Percentiles rank a stretch among this genome's conserved stretches.
Evolutionary conservation across 2,329 filamentous ascomycete genomes (phyloP).

Genomic region (Ramichloridium luteum): DNA sequence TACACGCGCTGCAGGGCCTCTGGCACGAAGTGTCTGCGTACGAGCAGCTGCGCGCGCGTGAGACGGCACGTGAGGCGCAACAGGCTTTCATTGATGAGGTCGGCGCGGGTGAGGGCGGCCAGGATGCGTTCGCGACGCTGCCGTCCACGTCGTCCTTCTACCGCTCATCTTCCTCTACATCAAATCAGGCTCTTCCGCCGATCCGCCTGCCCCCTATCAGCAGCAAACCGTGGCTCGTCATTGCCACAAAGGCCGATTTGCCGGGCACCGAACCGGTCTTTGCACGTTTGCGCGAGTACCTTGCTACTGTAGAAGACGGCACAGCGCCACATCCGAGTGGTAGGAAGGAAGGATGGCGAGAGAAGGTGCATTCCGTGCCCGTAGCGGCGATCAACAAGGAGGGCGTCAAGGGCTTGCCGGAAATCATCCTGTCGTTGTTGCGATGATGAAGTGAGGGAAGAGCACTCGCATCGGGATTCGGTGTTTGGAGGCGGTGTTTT

Average conservation of each 20-base stretch:
- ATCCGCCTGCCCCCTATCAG: constrained; percentile 58
- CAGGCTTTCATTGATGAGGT: neutral
- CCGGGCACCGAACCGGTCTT: constrained; percentile 71
- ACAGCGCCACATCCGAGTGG: constrained; percentile 59
- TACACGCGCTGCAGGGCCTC: constrained; percentile 63
- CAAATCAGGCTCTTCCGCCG: constrained; percentile 32
- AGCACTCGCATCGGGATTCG: too few species aligned
- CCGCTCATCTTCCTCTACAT: too few species aligned
- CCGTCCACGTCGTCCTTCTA: neutral
- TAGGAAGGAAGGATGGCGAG: constrained; percentile 39
- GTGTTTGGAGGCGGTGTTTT: too few species aligned
- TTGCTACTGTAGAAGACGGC: constrained; percentile 53
- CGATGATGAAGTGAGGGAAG: too few species aligned
- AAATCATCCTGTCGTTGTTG: constrained; percentile 59
- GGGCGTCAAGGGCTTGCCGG: constrained; percentile 62
- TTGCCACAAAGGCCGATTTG: constrained; percentile 85
- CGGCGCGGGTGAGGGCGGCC: constrained; percentile 2
- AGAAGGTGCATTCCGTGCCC: constrained; percentile 54
- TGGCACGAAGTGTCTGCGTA: constrained; percentile 90
- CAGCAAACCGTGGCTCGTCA: constrained; percentile 93
- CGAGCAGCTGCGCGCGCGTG: constrained; percentile 61
- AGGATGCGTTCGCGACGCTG: neutral
- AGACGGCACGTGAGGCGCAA: neutral
- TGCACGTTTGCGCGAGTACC: constrained; percentile 53
- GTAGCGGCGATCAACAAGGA: constrained; percentile 82